Base-by-base conservation (phyloP, 2,329 filamentous ascomycete species). In the Didymella sp. region DNA sequence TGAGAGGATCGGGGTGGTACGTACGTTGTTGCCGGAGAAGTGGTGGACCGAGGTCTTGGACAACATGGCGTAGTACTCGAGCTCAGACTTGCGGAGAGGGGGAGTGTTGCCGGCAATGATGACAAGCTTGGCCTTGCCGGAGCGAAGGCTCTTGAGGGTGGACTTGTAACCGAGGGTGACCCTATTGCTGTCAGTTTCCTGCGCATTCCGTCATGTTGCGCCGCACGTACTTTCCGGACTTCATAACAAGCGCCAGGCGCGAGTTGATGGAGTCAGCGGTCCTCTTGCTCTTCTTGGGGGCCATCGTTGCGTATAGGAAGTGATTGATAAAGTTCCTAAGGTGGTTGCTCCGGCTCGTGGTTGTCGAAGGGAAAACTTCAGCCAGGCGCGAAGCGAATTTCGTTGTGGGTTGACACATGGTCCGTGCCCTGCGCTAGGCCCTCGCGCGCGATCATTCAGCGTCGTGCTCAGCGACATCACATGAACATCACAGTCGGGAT, bases 21-120 rank as follows among this genome's bases (percentile, higher is more conserved):
- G 89, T 89, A 98, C 94, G 88, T 98, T 98, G 89, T 96, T 96
- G 76, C 95, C 95, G 72, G 86, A 86, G 85, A 97, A 98, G 87
- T 99, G 95, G 87, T 98, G 94, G 76, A 98, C 94, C 68, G 90
- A 88, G 74, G 89, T 91, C 89, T 98, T 96, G 80, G 88, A 89
- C 75, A 96, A 82, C 58, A 70, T 72, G 55, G 59, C 62, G 71
- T 70, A 78, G 83, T 85, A 97, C 85, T 97, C 94, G 65, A 97
- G 88, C 86, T 98, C 94, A 76, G 87, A 91, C 89, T 98, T 99
- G 81, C 94, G 89, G 75, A 99, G 91, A 81, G 95, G 95, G 78
- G 94, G 93, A 71, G 93, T 96, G 87, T 99, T 98, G 83, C 91
- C 92, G 72, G 89, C 79, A 78, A 96, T 96, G 83, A 96, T 92